Base-by-base conservation (phyloP, 2,329 filamentous ascomycete genomes). In the Drechslerella dactyloides region DNA sequence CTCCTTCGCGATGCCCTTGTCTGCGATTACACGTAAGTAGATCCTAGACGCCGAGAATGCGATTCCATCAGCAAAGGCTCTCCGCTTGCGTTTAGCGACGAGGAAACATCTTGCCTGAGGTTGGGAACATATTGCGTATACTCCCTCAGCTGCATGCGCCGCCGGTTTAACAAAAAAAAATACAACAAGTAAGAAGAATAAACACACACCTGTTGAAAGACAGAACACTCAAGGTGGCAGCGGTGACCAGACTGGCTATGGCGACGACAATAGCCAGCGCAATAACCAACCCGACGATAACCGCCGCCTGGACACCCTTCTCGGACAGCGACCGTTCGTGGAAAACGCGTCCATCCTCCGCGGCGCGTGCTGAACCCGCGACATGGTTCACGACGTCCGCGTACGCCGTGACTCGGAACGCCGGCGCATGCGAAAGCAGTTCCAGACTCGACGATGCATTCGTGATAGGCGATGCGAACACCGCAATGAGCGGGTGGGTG, bases 11-110 rank as follows among this genome's bases (percentile, higher is more conserved):
- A 24, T 64, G 15, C 66, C 66, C 19, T 35, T 48, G 23, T 64
- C 59, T 13, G 66, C 66, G 27, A 70, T 70, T 27, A 70, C 66
- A 13, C 54, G 59, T 21, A 70, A 48, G 37, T 70, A 70, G 21
- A 70, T 70, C 42, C 66, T 70, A 48, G 13, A 23, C 27, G n/a
- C 7, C 21, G 17, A 21, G 37, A 40, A 7, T 30, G 35, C 13
- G 50, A 13, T n/a, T n/a, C n/a, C n/a, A 5, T 58, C 44, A 37
- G 30, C 15, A 10, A 15, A 23, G 5, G 42, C 5, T 2, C 33
- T 30, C 11, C 40, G 4, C 19, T 2, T 51, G 7, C 17, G 17
- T 2, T 19, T 51, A 7, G 8, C 15, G 4, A 6, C 8, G 27
- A 19, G n/a, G 21, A 54, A 48, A 17, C 15, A 62, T n/a, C 17